Evolutionary conservation across 768 basidiomycete species (phyloP).

Genomic region (Auriscalpium orientale): DNA sequence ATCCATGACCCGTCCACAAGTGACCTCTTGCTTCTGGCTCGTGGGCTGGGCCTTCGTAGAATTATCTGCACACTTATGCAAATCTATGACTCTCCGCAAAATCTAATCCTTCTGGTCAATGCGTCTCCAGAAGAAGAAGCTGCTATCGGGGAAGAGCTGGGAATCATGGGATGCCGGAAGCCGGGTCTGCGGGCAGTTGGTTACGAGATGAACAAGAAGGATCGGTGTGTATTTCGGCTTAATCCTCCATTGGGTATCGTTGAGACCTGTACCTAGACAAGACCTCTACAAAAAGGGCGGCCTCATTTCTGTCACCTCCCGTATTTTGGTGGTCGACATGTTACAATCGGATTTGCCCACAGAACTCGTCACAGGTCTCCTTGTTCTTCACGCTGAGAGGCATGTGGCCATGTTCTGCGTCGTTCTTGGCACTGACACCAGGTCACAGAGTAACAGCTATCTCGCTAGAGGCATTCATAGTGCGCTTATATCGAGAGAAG

Average conservation of each 20-base stretch:
- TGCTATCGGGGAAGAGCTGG: slow-evolving; percentile 87
- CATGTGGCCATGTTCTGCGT: slow-evolving; percentile 25
- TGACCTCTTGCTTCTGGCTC: slow-evolving; percentile 73
- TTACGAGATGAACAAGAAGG: slow-evolving; percentile 73
- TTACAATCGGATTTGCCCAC: slow-evolving; percentile 79
- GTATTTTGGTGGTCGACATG: slow-evolving; percentile 94
- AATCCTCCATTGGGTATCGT: neutral
- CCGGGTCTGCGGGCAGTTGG: slow-evolving; percentile 79
- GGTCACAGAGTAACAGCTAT: slow-evolving; percentile 67
- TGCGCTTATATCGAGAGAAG: slow-evolving; percentile 82
- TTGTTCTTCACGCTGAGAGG: slow-evolving; percentile 90
- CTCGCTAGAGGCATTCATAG: slow-evolving; percentile 87
- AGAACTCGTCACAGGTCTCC: slow-evolving; percentile 79
- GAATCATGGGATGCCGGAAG: slow-evolving; percentile 83
- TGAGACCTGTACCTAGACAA: slow-evolving; percentile 38
- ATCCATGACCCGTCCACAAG: slow-evolving; percentile 69
- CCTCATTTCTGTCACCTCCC: slow-evolving; percentile 84
- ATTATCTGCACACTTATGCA: slow-evolving; percentile 84
- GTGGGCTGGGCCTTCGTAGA: slow-evolving; percentile 82
- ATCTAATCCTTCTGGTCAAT: slow-evolving; percentile 78
- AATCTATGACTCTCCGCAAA: slow-evolving; percentile 84
- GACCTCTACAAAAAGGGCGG: slow-evolving; percentile 84
- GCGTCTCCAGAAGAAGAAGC: slow-evolving; percentile 82
- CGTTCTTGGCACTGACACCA: neutral
- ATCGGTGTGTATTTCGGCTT: slow-evolving; percentile 46